Base-by-base conservation (phyloP, 2,329 filamentous ascomycete genomes). In the Raffaelea deltoideospora region DNA sequence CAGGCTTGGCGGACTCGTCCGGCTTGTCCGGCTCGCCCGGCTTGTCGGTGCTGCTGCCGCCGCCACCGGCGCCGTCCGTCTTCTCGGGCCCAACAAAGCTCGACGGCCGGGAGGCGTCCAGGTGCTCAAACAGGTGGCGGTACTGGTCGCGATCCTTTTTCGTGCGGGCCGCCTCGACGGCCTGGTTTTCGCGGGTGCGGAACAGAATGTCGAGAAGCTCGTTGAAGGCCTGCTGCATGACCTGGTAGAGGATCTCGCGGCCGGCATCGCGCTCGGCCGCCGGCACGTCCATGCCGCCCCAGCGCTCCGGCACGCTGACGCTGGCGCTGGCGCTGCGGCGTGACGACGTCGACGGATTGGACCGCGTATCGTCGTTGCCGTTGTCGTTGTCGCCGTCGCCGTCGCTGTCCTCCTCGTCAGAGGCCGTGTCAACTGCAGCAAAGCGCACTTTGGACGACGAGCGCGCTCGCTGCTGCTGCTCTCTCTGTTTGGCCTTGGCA, bases 171-270 rank as follows among this genome's bases (percentile, higher is more conserved):
- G 76, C 77, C 37, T 74, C 67, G 41, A 90, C 59, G 2, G 85
- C 77, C 15, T 83, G 54, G 43, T 87, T 77, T 54, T 96, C 88
- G 45, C 79, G 79, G 5, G 69, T 65, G 46, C 79, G 79, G 61
- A 98, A 98, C 0, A 98, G 65, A 1, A 76, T 69, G 50, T 96
- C 84, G 0, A 98, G 70, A 3, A 96, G 64, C 56, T 96, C 86
- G 50, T 96, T 95, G 59, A 94, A 84, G 0, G 85, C 81, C 55
- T 94, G 81, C 54, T 95, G 86, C 0, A 84, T 86, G 23, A 92
- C 76, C 53, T 94, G 83, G 50, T 93, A 95, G 1, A 96, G 62
- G 4, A 95, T 80, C 51, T 96, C 85, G 47, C 80, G 84, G 27
- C 84, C 85, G 6, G 84, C 76, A 53, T 94, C 86, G 41, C 70